Conservation (phyloP, 2,329 filamentous ascomycete genomes). For the Neonectria sp. region DNA sequence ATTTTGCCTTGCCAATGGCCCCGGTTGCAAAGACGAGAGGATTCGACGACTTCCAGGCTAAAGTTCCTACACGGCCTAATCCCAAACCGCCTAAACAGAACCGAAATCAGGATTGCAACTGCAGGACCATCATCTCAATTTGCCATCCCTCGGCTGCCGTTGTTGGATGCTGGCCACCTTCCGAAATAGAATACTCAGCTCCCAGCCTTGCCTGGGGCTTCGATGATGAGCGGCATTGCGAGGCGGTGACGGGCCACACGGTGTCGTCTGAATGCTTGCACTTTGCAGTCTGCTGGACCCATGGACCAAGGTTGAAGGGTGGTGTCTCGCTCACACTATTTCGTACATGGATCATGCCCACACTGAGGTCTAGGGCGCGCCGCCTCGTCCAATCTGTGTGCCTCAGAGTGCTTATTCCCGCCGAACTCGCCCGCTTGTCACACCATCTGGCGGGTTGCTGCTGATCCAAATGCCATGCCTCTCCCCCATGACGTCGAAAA, state of each 20-base stretch:
- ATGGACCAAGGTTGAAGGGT: constrained; percentile 22
- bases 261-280: neutral
- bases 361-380: constrained; percentile 28
- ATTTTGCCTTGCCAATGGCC: neutral
- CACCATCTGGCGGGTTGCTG: constrained; percentile 40
- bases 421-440: constrained; percentile 38
- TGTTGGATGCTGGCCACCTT: constrained; percentile 5
- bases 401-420: constrained; percentile 42
- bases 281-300: constrained; percentile 1
- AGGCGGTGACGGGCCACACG: constrained; percentile 24
- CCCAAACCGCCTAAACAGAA: constrained; percentile 23
- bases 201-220: neutral
- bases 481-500: constrained; percentile 42
- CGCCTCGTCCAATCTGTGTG: constrained; percentile 39
- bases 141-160: constrained; percentile 4
- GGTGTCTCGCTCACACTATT: constrained; percentile 27
- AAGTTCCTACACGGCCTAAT: constrained; percentile 1
- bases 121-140: constrained; percentile 16
- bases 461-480: constrained; percentile 37
- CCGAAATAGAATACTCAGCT: constrained; percentile 6
- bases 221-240: neutral
- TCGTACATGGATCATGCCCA: constrained; percentile 34
- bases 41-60: constrained; percentile 2
- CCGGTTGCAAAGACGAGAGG: constrained; percentile 5
- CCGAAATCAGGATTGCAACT: constrained; percentile 19